Base-by-base conservation (phyloP, 192 early-diverging fungal genomes). In the Pilobolus umbonatus region DNA sequence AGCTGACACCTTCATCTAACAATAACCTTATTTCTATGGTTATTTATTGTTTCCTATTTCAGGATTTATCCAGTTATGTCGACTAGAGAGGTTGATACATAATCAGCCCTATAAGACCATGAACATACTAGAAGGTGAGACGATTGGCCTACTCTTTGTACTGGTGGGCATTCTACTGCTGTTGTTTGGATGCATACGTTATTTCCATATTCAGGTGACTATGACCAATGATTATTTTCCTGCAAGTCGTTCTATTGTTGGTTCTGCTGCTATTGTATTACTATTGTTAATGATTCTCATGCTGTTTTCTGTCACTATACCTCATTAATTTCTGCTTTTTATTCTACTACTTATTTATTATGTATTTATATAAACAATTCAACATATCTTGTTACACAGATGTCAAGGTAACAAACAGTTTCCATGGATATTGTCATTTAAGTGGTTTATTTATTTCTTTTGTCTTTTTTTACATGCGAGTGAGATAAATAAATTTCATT, bases 161-260 rank as follows among this genome's bases (percentile, higher is more conserved):
- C 43, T 77, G 2, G 62, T 91, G 11, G 82, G 85, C 3, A 78
- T 87, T 48, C 11, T 79, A 15, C 84, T 88, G 59, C 69, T 91
- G 14, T 64, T 77, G 48, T 68, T 91, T 40, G 88, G 80, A 2
- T 67, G 80, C 5, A 71, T 79, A 36, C 61, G 88, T 50, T 91
- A 88, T 65, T 88, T 91, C 66, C 80, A 80, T 67, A 77, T 79
- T 22, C 88, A 91, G 71, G 56, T 54, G 5, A 62, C 80, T 19
- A 78, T 91, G 75, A 85, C 79, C 19, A 75, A 73, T 57, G 87
- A 84, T 22, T 74, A 77, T 47, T 91, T 87, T 60, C 84, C 87
- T 3, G 86, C 87, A 7, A 88, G 85, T 68, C 75, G 87, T 40
- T 75, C 77, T 2, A 79, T 62, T 51, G 74, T 82, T 21, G 29